Base-by-base conservation (phyloP, 2,329 filamentous ascomycete genomes). In the Chaetomium strumarium region DNA sequence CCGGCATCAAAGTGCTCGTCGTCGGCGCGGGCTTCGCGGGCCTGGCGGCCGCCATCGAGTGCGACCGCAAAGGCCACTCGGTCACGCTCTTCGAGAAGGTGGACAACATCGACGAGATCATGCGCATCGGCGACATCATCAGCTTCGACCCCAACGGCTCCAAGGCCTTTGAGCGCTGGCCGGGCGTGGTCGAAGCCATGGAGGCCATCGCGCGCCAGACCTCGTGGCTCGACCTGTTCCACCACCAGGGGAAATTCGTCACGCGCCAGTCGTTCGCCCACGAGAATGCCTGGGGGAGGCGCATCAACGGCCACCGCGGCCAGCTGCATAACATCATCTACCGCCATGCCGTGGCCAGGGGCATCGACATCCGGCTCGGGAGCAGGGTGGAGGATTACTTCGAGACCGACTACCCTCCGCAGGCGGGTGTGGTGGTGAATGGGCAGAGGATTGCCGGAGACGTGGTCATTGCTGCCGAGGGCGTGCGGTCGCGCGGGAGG, bases 21-120 rank as follows among this genome's bases (percentile, higher is more conserved):
- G 74, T 77, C 13, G 75, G 75, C 24, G 71, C 70, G 59, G 79
- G 79, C n/a, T 81, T 83, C 54, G 79, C 77, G 34, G 80, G 80
- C 17, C 72, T 83, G 13, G 75, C 79, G 14, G 77, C 79, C 11
- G 79, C 79, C 37, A 81, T 83, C 55, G 78, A 83, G 62, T 80
- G 78, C 62, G 70, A 75, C 43, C 73, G 75, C 40, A 78, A 81
- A 60, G 78, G 78, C 5, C 78, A 81, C 61, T 67, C 66, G 3
- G 76, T 65, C 53, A 68, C 64, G 16, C 67, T 75, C 13, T 66
- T 76, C 33, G 77, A 79, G 53, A 76, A 74, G 34, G 72, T 57
- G 11, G 55, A 58, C 36, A 30, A 58, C 46, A 61, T 76, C 51
- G 67, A 71, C 1, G 70, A 70, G 55, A 69, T 75, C 51, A 73